Evolutionary conservation across 1,284 basidiomycete genomes (phyloP), one percentile per base, ranked within the genome.

Genomic region (Cryptococcus sp.): DNA sequence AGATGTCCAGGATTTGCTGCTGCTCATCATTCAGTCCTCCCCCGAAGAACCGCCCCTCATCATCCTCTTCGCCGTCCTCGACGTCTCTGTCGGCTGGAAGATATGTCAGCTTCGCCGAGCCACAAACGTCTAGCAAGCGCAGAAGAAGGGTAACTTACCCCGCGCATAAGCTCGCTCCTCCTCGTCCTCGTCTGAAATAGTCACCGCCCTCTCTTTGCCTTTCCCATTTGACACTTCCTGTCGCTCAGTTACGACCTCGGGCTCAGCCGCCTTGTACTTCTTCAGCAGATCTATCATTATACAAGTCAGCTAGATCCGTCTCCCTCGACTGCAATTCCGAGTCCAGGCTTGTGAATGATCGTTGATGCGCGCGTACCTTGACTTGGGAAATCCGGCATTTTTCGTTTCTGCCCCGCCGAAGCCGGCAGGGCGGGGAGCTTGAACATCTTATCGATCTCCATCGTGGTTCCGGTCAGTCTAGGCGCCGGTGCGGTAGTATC

Each of bases 1-100:
- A 93, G 61, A 96, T 93, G 64, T 90, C 91, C 56, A 82, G 62
- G 40, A 82, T 81, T 71, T 80, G 74, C 74, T 81, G 93, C 80
- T 97, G 93, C 73, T 93, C 88, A 35, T 83, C 83, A 3, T 91
- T 94, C 59, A 96, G 80, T 0, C 93, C 93, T 3, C 93, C 91
- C 31, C 93, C 93, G 72, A 89, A 96, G 81, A 96, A 95, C 15
- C 93, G 83, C 0, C 93, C 93, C 70, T 89, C 93, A 72, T 93
- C 93, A 73, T 94, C 91, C 0, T 90, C 54, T 45, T 48, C 54
- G 3, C 50, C 68, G 19, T 66, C 60, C 17, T 60, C 59, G 27
- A 52, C 44, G 16, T 53, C 55, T 31, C 47, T 20, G 38, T 57
- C 60, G 19, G 45, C 54, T 53, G 44, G 27, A 22, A 0, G 8